Percentiles rank a stretch among this genome's conserved stretches.
Evolutionary conservation across 768 basidiomycete species (phyloP).

Genomic region (Myochromella boudieri): DNA sequence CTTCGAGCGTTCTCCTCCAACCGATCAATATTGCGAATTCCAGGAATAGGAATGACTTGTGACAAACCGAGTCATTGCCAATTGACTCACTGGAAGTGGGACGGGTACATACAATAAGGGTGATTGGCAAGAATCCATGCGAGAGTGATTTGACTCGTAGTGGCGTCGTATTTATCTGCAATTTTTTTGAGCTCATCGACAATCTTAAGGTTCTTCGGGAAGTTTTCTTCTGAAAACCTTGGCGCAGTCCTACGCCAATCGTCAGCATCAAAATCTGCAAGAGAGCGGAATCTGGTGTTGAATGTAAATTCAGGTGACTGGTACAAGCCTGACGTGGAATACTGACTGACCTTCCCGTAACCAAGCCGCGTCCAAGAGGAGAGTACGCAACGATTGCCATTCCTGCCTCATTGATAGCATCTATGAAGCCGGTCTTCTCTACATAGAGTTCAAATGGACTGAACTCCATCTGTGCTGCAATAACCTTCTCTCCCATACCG

Average conservation of each 20-base stretch:
- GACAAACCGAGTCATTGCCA: neutral
- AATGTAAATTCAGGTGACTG: too few species aligned
- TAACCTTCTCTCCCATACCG: conserved; percentile 27
- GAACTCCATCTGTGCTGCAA: conserved; percentile 45
- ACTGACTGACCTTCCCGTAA: conserved; percentile 42
- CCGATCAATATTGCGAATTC: conserved; percentile 14
- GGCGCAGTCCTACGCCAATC: conserved; percentile 2
- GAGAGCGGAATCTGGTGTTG: conserved; percentile 5
- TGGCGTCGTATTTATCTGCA: conserved; percentile 33
- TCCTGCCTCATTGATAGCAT: conserved; percentile 41
- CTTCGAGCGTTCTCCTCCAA: conserved; percentile 22
- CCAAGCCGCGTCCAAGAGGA: conserved; percentile 48
- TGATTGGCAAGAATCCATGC: conserved; percentile 43
- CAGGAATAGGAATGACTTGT: conserved; percentile 27
- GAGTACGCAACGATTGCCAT: conserved; percentile 46
- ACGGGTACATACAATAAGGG: conserved; percentile 18
- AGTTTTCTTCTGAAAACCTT: conserved; percentile 38
- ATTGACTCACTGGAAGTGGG: too few species aligned
- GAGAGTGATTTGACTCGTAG: conserved; percentile 41
- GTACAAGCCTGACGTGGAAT: neutral
- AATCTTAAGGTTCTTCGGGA: conserved; percentile 37
- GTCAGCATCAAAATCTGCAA: conserved; percentile 3
- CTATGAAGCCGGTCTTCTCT: conserved; percentile 37
- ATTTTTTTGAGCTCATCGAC: conserved; percentile 32
- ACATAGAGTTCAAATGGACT: conserved; percentile 43